Evolutionary conservation across 164 flowering plant genomes (phyloP), one percentile per base, ranked within the genome.

Genomic region (Nelumbo lutea): DNA sequence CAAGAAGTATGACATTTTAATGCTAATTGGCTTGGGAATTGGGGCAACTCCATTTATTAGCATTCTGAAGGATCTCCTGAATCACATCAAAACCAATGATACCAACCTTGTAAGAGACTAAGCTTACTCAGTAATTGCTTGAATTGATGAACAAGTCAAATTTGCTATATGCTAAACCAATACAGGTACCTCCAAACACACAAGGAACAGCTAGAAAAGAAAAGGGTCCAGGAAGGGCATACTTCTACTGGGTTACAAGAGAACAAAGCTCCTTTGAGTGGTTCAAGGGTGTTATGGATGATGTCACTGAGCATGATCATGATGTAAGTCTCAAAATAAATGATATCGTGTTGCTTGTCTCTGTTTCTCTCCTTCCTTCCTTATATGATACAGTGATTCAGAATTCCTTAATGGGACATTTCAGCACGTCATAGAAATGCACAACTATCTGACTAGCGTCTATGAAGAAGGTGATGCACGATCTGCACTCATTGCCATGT

Each of bases 211-310:
- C 38, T 3, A 10, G 40, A 3, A 74, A 41, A 41, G 77, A 42
- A 68, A 86, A 72, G 67, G 79, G 84, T 61, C 95, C 95, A 8
- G 78, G 79, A 69, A 84, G 95, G 79, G 97, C 97, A 8, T 95
- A 91, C 71, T 91, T 91, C 68, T 95, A 90, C 60, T 91, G 98
- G 98, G 92, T 91, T 2, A 95, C 98, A 64, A 87, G 96, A 70
- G 98, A 94, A 70, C 97, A 94, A 80, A 84, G 81, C 70, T 94
- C 97, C 7, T 94, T 94, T 42, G 97, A 95, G 47, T 95, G 98
- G 98, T 95, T 95, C 71, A 95, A 88, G 78, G 98, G 97, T 6
- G 97, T 94, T 60, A 91, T 94, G 98, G 90, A 94, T 57, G 98
- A 94, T 62, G 75, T 94, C 14, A 87, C 94, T 51, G 96, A 91